A percentile compares a stretch with the other conserved stretches of the same genome.
These are phyloP conservation scores for Neodidymelliopsis sp. DNA, from an alignment of 2,329 filamentous ascomycete genomes.

Conservation along the genomic window DNA sequence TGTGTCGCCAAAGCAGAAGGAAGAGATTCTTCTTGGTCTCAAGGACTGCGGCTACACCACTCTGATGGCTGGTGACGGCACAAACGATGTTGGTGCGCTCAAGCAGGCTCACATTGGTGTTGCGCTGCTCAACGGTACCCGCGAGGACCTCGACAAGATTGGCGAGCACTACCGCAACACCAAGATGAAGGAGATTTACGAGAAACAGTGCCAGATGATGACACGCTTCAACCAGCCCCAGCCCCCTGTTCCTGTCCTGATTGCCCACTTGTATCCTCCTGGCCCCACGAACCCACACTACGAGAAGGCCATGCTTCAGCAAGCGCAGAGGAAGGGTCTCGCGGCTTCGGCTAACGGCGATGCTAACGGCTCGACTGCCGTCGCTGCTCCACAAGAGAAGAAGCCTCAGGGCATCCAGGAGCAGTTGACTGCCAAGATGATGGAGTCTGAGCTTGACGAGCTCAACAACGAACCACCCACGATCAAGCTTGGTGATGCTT, in stretches of 20 bases:
- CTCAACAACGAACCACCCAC: conserved; percentile 86
- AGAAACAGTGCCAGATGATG: conserved; percentile 94
- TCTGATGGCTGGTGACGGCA: conserved; percentile 97
- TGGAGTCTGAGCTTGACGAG: conserved; percentile 82
- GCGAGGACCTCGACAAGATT: conserved; percentile 89
- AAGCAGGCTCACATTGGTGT: conserved; percentile 99
- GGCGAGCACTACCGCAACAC: conserved; percentile 92
- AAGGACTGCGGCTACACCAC: conserved; percentile 98
- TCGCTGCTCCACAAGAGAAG: conserved; percentile 41
- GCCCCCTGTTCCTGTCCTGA: conserved; percentile 89
- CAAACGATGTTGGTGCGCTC: conserved; percentile 95
- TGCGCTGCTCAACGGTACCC: conserved; percentile 92
- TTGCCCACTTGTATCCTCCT: conserved; percentile 93
- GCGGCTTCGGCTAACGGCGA: conserved; percentile 58
- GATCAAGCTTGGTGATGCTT: conserved; percentile 96
- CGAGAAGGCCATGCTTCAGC: conserved; percentile 86
- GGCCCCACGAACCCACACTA: conserved; percentile 93
- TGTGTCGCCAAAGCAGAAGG: conserved; percentile 98
- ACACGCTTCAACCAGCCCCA: conserved; percentile 90
- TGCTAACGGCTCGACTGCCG: conserved; percentile 34
- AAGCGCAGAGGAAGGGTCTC: conserved; percentile 80
- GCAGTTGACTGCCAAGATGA: conserved; percentile 81
- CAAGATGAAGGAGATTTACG: conserved; percentile 98
- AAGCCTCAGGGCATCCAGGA: conserved; percentile 79
- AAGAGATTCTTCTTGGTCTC: conserved; percentile 94